Evolutionary conservation across 2,329 filamentous ascomycete genomes (phyloP), one percentile per base, ranked within the genome.

Genomic region (Colletotrichum tamarilloi): DNA sequence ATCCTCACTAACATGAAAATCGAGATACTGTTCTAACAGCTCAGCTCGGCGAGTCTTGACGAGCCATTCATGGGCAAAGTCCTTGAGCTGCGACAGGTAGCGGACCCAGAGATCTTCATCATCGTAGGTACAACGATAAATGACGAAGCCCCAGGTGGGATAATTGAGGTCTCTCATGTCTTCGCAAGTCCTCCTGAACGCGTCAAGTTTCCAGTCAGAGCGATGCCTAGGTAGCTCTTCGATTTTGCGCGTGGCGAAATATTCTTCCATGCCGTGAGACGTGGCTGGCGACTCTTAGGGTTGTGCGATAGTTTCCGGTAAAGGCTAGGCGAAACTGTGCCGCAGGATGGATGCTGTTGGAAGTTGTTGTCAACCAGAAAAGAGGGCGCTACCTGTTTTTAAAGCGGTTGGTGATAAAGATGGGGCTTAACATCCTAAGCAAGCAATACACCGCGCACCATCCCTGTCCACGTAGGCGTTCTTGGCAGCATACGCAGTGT

Each of bases 111-210:
- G 67, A 0, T 59, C 73, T 28, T 69, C 71, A 30, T 77, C 73
- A 5, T 53, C 52, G 42, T 77, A 77, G 0, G 73, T 69, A 58
- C 74, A 75, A 38, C 76, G 66, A 35, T 77, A 77, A 14, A 76
- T 57, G 28, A 73, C 58, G 35, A 74, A 77, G 26, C 75, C 75
- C 75, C 74, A 77, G 53, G 26, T 67, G 55, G 72, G 74, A 59
- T 59, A 62, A 16, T 73, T 53, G 14, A 53, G 67, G 1, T 19
- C 55, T 16, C 62, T 30, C 57, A 72, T 67, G 28, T 22, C 1
- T 4, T 38, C 56, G n/a, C 68, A 52, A 28, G 42, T 56, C 11
- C 2, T 1, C n/a, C 1, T 0, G 22, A 26, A 65, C 2, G 1
- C 9, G 7, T 71, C 55, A 6, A 1, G 8, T 6, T n/a, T 5